Base-by-base conservation (phyloP, 2,329 filamentous ascomycete genomes). In the Botrytis pseudocinerea region DNA sequence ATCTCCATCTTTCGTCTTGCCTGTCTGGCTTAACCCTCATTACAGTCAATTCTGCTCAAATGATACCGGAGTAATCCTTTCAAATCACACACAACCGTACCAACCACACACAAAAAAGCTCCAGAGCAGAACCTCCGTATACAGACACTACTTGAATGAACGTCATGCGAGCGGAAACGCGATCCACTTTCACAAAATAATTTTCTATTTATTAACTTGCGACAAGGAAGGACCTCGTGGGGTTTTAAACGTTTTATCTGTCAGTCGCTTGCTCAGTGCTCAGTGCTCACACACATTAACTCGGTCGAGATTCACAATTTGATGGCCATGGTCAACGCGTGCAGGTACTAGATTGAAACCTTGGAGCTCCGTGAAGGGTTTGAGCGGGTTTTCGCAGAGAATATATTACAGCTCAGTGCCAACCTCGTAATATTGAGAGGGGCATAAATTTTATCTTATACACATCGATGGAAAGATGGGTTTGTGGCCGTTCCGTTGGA, bases 401-500 rank as follows among this genome's bases (percentile, higher is more conserved):
- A 51, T 68, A 62, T 69, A 38, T 48, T 51, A 61, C 25, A 46
- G 32, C 57, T 42, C 60, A 71, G n/a, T 40, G 62, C 66, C 57
- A 70, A 48, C 59, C 59, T 61, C 54, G 69, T 54, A 69, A 69
- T 62, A 69, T 60, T 46, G 51, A 69, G 35, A 73, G 73, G 75
- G 71, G 18, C 54, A 63, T 71, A 71, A 57, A 69, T 51, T 64
- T 46, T 72, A 71, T 62, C 46, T 68, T 69, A 46, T 38, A 71
- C 61, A 71, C 75, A 72, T 75, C 72, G 74, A 80, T 79, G 78
- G 78, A 77, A 81, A 76, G 68, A 95, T 95, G 93, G 89, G 91
- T 81, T 85, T 95, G 82, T 97, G 93, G 94, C 93, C 91, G 75
- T 97, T 97, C 83, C 87, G 91, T 83, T 90, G 91, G 80, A 91